Evolutionary conservation across 73 alveolate genomes (phyloP).

Genomic region (Paramecium caudatum): DNA sequence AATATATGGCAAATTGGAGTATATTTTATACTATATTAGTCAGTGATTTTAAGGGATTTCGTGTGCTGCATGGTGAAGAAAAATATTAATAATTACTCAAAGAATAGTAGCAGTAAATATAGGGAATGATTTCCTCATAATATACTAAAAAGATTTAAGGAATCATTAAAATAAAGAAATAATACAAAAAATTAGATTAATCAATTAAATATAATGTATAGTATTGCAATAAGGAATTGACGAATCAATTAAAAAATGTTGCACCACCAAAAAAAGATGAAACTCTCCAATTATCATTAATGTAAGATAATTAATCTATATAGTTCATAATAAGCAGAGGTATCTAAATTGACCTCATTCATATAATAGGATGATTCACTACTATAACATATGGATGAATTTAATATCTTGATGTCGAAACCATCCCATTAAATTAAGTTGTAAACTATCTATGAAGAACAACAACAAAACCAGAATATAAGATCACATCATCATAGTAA

Average conservation of each 20-base stretch:
- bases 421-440: neutral
- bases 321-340: neutral
- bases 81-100: neutral
- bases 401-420: neutral
- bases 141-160: conserved; percentile 41
- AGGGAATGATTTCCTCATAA: neutral
- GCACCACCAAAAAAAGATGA: neutral
- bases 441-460: conserved; percentile 11
- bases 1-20: conserved; percentile 37
- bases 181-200: neutral
- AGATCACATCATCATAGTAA: conserved; percentile 23
- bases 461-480: neutral
- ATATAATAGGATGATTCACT: conserved; percentile 42
- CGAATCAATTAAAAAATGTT: neutral
- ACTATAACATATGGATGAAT: conserved; percentile 42
- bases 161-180: neutral
- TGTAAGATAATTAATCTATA: neutral
- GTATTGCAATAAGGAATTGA: neutral
- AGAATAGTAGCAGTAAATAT: neutral
- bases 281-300: neutral
- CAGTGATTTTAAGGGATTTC: conserved; percentile 24
- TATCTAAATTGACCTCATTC: neutral
- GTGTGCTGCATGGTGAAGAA: conserved; percentile 41
- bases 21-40: neutral
- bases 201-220: neutral